phyloP scores from a whole-genome alignment of 345 rosid genomes.

The Noccaea bulbosa region DNA sequence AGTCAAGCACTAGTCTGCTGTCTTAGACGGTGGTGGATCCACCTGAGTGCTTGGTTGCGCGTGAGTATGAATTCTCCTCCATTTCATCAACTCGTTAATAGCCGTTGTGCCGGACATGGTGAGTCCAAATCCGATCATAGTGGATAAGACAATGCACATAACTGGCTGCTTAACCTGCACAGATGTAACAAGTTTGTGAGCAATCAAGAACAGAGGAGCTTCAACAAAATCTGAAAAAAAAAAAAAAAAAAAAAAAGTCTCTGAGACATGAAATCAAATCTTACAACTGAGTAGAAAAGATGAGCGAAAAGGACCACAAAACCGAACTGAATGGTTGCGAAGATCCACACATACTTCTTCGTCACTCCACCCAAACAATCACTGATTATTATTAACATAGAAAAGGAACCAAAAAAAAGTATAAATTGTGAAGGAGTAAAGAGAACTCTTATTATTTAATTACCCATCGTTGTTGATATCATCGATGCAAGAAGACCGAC shows the following conservation, averaged over 20 bases:
- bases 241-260: too few species aligned
- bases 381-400: slow-evolving; percentile 1
- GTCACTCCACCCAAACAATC: slow-evolving; percentile 48
- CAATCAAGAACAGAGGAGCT: slow-evolving; percentile 19
- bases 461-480: slow-evolving; percentile 91
- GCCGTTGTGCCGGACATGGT: slow-evolving; percentile 61
- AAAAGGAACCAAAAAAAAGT: not conserved
- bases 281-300: slow-evolving; percentile 72
- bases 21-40: slow-evolving; percentile 28
- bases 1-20: slow-evolving; percentile 21
- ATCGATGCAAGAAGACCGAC: slow-evolving; percentile 78
- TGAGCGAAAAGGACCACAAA: slow-evolving; percentile 77
- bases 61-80: slow-evolving; percentile 44
- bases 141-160: slow-evolving; percentile 71
- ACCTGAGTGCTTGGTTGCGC: slow-evolving; percentile 28
- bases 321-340: slow-evolving; percentile 67
- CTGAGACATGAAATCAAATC: slow-evolving; percentile 36
- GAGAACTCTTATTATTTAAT: not conserved
- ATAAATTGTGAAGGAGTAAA: not conserved
- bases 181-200: not conserved
- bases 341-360: slow-evolving; percentile 71
- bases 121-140: slow-evolving; percentile 74
- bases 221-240: not conserved
- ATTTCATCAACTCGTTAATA: slow-evolving; percentile 48
- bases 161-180: slow-evolving; percentile 59